phyloP scores from a whole-genome alignment of 2,329 filamentous ascomycete species.

The Botrytis pseudocinerea region DNA sequence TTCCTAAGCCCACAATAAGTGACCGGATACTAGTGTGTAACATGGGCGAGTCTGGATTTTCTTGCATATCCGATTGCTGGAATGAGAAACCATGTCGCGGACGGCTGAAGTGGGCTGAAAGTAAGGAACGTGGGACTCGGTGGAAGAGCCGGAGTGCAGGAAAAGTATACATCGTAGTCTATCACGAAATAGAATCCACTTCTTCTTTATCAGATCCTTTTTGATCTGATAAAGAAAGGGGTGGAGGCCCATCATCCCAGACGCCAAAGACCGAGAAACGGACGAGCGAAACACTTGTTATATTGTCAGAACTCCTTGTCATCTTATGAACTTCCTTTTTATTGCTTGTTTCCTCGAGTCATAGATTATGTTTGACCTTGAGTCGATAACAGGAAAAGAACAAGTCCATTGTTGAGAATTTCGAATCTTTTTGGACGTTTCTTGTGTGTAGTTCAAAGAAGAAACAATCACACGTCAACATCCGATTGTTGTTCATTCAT shows the following conservation, averaged over 20 bases:
- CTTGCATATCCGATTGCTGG: background rate
- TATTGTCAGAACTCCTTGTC: background rate
- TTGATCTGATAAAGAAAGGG: slow-evolving; percentile 8
- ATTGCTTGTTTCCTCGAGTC: background rate
- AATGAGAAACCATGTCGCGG: background rate
- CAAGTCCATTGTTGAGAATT: slow-evolving; percentile 2
- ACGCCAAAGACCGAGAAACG: slow-evolving; percentile 14
- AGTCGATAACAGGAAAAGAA: background rate
- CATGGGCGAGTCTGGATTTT: background rate
- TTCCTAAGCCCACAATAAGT: background rate
- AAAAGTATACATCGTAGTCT: background rate
- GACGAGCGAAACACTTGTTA: background rate
- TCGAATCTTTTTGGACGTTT: background rate
- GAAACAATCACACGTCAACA: slow-evolving; percentile 24
- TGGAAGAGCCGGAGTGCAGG: background rate
- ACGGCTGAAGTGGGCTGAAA: background rate
- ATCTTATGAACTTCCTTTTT: background rate
- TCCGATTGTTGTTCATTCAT: slow-evolving; percentile 28
- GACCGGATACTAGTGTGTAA: background rate
- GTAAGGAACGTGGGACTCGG: background rate
- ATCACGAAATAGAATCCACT: slow-evolving; percentile 14
- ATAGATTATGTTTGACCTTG: background rate
- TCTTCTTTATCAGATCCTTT: background rate
- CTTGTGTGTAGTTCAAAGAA: slow-evolving; percentile 36
- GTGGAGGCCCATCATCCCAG: background rate